Percentiles rank a stretch among this genome's conserved stretches.
These are phyloP conservation scores for Tolypocladium tropicale DNA, from an alignment of 2,329 filamentous ascomycete genomes.

Conservation along the genomic window DNA sequence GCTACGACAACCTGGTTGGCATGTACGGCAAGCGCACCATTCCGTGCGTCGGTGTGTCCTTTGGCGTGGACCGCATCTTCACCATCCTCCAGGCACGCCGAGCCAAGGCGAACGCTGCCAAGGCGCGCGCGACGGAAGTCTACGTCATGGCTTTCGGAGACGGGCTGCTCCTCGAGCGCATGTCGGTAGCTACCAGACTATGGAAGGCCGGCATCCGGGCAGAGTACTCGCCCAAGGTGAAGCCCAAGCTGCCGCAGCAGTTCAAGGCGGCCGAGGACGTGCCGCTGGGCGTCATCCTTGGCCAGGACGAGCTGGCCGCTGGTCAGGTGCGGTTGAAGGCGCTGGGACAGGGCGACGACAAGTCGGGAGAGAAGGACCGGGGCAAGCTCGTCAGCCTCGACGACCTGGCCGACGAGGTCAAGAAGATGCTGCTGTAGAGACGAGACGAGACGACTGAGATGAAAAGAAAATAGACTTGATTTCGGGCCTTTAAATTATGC, in stretches of 20 bases:
- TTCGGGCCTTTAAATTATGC: neutral
- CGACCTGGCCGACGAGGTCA: constrained; percentile 54
- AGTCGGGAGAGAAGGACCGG: constrained; percentile 78
- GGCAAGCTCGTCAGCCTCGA: constrained; percentile 62
- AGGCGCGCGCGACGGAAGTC: constrained; percentile 59
- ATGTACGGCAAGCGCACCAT: constrained; percentile 89
- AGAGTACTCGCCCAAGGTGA: constrained; percentile 82
- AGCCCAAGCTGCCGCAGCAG: constrained; percentile 78
- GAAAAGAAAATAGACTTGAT: neutral
- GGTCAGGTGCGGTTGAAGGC: constrained; percentile 84
- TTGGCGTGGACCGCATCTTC: constrained; percentile 93
- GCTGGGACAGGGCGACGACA: constrained; percentile 61
- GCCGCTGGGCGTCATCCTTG: constrained; percentile 80
- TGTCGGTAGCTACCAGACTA: constrained; percentile 64
- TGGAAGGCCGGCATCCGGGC: constrained; percentile 79
- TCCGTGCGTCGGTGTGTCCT: constrained; percentile 58
- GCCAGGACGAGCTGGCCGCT: constrained; percentile 75
- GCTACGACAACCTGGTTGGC: constrained; percentile 86
- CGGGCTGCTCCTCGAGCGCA: constrained; percentile 72
- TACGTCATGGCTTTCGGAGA: constrained; percentile 91
- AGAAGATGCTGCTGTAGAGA: constrained; percentile 18
- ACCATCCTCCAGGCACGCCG: constrained; percentile 76
- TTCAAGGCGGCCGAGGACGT: constrained; percentile 89
- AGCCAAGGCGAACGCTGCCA: constrained; percentile 51
- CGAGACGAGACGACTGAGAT: neutral